Percentiles rank a stretch among this genome's conserved stretches.
phyloP scores from a whole-genome alignment of 2,329 filamentous ascomycete species.

The Fusarium domesticum region DNA sequence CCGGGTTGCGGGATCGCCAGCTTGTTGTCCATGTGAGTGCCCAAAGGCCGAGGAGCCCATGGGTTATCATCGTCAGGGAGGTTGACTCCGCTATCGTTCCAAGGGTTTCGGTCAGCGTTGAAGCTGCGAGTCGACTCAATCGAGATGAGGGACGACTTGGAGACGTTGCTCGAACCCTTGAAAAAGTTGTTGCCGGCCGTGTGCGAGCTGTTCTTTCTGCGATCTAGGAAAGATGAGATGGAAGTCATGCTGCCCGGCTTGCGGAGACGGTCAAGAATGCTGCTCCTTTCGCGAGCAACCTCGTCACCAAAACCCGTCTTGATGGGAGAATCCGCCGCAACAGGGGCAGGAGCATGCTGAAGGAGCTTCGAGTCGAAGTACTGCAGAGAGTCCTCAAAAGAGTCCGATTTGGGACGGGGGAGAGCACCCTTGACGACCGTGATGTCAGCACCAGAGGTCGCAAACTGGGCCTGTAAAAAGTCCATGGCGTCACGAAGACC shows the following conservation, averaged over 20 bases:
- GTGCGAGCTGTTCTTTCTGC: constrained; percentile 90
- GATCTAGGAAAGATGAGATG: constrained; percentile 91
- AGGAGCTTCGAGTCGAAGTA: constrained; percentile 97
- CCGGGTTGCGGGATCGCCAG: constrained; percentile 66
- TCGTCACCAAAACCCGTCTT: constrained; percentile 81
- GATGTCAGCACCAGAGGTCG: constrained; percentile 83
- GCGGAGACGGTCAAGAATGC: constrained; percentile 86
- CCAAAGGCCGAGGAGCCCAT: constrained; percentile 60
- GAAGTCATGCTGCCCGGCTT: constrained; percentile 94
- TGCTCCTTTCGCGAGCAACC: constrained; percentile 72
- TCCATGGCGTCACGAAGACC: constrained; percentile 95
- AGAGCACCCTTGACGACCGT: constrained; percentile 90
- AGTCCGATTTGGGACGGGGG: constrained; percentile 96
- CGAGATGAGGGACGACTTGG: constrained; percentile 92
- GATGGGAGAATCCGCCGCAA: constrained; percentile 83
- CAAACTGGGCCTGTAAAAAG: constrained; percentile 81
- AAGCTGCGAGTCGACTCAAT: constrained; percentile 92
- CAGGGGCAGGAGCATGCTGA: constrained; percentile 80
- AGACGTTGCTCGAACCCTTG: constrained; percentile 86
- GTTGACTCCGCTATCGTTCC: constrained; percentile 97
- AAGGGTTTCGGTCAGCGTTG: constrained; percentile 89
- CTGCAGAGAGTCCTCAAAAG: constrained; percentile 93
- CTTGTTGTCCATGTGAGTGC: constrained; percentile 64
- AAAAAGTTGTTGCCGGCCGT: constrained; percentile 81
- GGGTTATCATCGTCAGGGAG: constrained; percentile 81